phyloP scores from a whole-genome alignment of 148 eudicot genomes.

The Suaeda aralocaspica region DNA sequence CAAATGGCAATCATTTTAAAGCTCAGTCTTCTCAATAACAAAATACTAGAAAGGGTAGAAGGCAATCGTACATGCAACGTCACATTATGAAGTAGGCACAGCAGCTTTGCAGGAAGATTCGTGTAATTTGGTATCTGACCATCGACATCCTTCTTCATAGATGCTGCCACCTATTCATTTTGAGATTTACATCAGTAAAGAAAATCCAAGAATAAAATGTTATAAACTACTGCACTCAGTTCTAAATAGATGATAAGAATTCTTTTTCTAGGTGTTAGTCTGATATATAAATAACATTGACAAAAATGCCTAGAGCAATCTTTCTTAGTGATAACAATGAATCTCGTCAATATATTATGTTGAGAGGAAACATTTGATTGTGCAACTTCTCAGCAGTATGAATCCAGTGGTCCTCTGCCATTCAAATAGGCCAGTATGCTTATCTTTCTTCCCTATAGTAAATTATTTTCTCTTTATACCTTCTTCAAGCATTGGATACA shows the following conservation, averaged over 20 bases:
- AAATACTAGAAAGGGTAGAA: background rate
- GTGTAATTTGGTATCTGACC: conserved; percentile 88
- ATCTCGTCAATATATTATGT: too few species aligned
- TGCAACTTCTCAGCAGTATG: too few species aligned
- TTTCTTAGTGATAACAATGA: too few species aligned
- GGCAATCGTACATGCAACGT: conserved; percentile 66
- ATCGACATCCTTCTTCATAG: conserved; percentile 84
- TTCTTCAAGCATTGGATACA: too few species aligned
- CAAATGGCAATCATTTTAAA: background rate
- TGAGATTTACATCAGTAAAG: background rate
- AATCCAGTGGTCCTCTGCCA: too few species aligned
- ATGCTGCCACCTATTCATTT: conserved; percentile 77
- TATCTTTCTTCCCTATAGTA: too few species aligned
- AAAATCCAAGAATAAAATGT: background rate
- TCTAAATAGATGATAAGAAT: background rate
- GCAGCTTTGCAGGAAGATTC: conserved; percentile 79
- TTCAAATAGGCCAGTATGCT: too few species aligned
- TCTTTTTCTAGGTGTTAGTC: background rate
- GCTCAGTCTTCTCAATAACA: background rate
- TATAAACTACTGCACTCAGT: background rate
- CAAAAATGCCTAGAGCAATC: too few species aligned
- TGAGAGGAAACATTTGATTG: too few species aligned
- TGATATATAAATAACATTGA: too few species aligned
- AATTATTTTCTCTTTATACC: too few species aligned
- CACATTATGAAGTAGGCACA: conserved; percentile 84